Conservation (phyloP, 2,329 filamentous ascomycete genomes). For the Metarhizium guizhouense region DNA sequence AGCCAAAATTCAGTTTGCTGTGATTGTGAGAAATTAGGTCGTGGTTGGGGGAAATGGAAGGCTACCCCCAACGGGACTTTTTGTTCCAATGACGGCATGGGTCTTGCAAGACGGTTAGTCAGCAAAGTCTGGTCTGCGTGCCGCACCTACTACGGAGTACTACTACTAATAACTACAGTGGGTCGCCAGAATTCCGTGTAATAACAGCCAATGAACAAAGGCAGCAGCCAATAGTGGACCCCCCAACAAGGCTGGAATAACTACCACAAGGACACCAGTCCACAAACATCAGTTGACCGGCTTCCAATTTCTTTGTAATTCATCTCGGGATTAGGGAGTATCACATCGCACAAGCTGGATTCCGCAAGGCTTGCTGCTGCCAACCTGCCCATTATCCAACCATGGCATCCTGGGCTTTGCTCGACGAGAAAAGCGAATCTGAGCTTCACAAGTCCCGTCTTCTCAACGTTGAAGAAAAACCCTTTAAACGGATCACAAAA, state of each 20-base stretch:
- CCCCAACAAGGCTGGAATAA: neutral
- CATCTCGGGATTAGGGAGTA: neutral
- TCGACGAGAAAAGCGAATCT: slow-evolving; percentile 70
- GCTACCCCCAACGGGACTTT: neutral
- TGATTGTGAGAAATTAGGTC: too few species aligned
- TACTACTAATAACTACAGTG: too few species aligned
- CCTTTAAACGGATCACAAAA: slow-evolving; percentile 82
- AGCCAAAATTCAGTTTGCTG: neutral
- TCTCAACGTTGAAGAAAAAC: slow-evolving; percentile 83
- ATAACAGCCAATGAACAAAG: neutral
- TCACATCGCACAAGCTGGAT: neutral
- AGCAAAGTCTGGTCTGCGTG: neutral
- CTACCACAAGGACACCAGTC: too few species aligned
- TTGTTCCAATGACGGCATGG: neutral
- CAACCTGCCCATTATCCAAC: neutral
- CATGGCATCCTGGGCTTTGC: slow-evolving; percentile 51
- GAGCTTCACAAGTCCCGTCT: slow-evolving; percentile 82
- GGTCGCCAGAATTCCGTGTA: too few species aligned
- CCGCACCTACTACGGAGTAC: neutral
- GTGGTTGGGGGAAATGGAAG: too few species aligned
- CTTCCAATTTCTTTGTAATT: too few species aligned
- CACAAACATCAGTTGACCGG: too few species aligned
- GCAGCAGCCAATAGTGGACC: neutral
- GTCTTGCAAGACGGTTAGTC: neutral
- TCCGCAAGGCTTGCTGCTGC: neutral